Percentiles rank a stretch among this genome's conserved stretches.
Conservation (phyloP, 1,284 basidiomycete species). For the Ustilago shanxiensis region DNA sequence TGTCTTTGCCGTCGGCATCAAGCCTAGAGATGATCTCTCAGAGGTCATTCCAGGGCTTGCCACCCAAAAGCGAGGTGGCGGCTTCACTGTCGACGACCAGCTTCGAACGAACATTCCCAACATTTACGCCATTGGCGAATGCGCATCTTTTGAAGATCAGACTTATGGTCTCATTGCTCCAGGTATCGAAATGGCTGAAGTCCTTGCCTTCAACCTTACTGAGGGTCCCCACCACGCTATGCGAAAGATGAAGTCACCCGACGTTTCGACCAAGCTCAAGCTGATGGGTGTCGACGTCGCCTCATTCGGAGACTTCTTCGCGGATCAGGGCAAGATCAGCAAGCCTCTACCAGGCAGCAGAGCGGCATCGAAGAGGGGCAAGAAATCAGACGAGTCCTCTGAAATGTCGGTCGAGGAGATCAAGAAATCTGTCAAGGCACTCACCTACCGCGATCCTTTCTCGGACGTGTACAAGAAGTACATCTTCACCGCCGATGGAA, state of each 20-base stretch:
- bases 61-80: constrained; percentile 75
- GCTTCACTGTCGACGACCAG: constrained; percentile 76
- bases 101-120: constrained; percentile 76
- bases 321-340: constrained; percentile 73
- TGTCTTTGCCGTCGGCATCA: constrained; percentile 73
- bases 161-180: constrained; percentile 81
- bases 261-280: constrained; percentile 78
- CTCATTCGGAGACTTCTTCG: constrained; percentile 82
- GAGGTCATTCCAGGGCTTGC: constrained; percentile 18
- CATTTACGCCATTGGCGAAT: constrained; percentile 82
- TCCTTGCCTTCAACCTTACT: constrained; percentile 81
- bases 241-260: constrained; percentile 76
- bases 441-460: constrained; percentile 82
- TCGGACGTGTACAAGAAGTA: constrained; percentile 76
- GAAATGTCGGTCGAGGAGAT: constrained; percentile 40
- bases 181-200: constrained; percentile 81
- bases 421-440: constrained; percentile 73
- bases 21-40: constrained; percentile 79
- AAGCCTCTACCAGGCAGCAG: constrained; percentile 53
- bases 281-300: constrained; percentile 82
- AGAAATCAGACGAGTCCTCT: constrained; percentile 11
- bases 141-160: constrained; percentile 78
- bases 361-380: constrained; percentile 16
- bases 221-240: constrained; percentile 71
- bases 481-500: constrained; percentile 81